Conservation (phyloP, 371 early-diverging fungal species). For the Chytridiales sp. region DNA sequence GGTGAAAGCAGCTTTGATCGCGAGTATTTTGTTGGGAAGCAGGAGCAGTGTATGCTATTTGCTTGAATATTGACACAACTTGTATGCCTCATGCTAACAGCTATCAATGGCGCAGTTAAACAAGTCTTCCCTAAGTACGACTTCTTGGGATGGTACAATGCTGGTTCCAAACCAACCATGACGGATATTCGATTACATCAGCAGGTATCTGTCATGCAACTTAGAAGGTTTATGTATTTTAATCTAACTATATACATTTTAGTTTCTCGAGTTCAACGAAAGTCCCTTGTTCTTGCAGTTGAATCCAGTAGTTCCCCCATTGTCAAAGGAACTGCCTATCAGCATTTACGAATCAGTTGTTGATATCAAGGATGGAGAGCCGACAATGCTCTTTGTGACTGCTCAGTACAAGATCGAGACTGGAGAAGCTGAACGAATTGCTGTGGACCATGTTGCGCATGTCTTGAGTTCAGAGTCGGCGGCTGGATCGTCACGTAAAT, state of each 20-base stretch:
- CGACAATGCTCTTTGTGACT: conserved; percentile 66
- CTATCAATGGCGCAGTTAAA: conserved; percentile 54
- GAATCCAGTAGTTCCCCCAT: conserved; percentile 56
- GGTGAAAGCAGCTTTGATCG: conserved; percentile 55
- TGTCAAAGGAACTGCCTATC: conserved; percentile 63
- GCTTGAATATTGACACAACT: not conserved
- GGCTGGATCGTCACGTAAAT: conserved; percentile 58
- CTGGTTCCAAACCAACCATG: conserved; percentile 61
- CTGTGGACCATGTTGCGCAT: conserved; percentile 82
- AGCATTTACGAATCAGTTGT: conserved; percentile 76
- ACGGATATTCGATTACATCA: conserved; percentile 69
- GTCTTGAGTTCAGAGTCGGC: conserved; percentile 56
- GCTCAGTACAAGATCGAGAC: conserved; percentile 75
- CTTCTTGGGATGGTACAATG: conserved; percentile 83
- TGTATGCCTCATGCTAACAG: not conserved
- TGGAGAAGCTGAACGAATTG: conserved; percentile 81
- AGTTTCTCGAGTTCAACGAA: conserved; percentile 75
- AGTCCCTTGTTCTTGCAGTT: conserved; percentile 74
- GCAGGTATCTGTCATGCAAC: conserved; percentile 55
- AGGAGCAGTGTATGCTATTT: conserved; percentile 69
- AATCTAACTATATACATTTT: not conserved
- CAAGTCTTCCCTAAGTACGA: conserved; percentile 84
- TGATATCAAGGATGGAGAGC: conserved; percentile 62
- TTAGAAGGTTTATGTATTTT: not conserved
- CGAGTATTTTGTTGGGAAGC: conserved; percentile 65